Percentiles rank a stretch among this genome's conserved stretches.
These are phyloP conservation scores for Mentha longifolia DNA, from an alignment of 257 asterid species.

Conservation along the genomic window DNA sequence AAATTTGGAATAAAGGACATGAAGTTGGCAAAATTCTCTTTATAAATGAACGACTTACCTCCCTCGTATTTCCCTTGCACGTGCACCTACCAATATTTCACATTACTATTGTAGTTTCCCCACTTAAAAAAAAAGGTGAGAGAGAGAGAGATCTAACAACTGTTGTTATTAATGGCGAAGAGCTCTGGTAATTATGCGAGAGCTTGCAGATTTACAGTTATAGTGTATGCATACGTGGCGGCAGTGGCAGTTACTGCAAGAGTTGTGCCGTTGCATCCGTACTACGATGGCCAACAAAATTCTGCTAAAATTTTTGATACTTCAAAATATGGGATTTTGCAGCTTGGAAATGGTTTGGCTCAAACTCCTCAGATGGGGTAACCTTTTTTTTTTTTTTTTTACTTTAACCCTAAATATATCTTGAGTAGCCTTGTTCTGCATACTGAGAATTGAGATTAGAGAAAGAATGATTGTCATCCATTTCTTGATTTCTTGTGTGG, in stretches of 20 bases:
- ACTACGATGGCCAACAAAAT: constrained; percentile 42
- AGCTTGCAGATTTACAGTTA: constrained; percentile 14
- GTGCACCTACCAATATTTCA: constrained; percentile 2
- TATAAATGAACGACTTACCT: constrained; percentile 10
- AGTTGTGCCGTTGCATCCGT: constrained; percentile 62
- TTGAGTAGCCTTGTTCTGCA: background rate
- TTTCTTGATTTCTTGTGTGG: background rate
- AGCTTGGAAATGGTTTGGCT: constrained; percentile 80
- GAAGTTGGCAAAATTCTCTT: no score
- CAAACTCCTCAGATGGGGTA: constrained; percentile 96
- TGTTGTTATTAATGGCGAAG: constrained; percentile 38
- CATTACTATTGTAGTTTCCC: background rate
- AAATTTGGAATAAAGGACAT: no score
- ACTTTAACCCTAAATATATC: background rate
- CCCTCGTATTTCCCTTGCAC: background rate
- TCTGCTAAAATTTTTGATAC: constrained; percentile 67
- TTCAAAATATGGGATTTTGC: constrained; percentile 76
- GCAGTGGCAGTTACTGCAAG: constrained; percentile 40
- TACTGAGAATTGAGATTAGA: background rate
- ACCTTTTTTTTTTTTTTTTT: background rate
- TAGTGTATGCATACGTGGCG: constrained; percentile 37
- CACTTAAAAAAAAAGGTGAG: background rate
- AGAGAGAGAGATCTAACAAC: background rate
- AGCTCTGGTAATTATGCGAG: constrained; percentile 22
- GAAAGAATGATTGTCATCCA: background rate